Percentiles rank a stretch among this genome's conserved stretches.
These are phyloP conservation scores for Ophiostoma himal-ulmi DNA, from an alignment of 2,329 filamentous ascomycete species.

Conservation along the genomic window DNA sequence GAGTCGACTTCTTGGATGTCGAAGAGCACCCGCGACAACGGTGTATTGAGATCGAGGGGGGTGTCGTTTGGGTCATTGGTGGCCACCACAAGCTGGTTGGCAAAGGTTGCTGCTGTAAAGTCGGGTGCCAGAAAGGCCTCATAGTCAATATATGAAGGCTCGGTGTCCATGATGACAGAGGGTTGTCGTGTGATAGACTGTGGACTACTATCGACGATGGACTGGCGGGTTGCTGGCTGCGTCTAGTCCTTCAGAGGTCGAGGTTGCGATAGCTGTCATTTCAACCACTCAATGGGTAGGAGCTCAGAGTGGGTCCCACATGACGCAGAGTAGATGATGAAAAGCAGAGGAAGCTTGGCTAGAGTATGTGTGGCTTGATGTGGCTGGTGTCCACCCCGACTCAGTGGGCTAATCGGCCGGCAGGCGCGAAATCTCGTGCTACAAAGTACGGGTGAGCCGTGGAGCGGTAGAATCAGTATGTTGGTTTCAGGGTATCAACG, in stretches of 20 bases:
- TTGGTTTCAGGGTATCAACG: background rate
- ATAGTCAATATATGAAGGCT: slow-evolving; percentile 89
- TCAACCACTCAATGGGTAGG: background rate
- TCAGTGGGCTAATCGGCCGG: no score
- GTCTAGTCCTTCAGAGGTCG: background rate
- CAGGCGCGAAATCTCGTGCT: background rate
- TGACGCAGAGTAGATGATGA: background rate
- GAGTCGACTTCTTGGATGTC: slow-evolving; percentile 96
- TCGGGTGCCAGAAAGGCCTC: slow-evolving; percentile 78
- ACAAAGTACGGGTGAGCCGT: background rate
- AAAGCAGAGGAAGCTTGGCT: background rate
- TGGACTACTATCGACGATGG: slow-evolving; percentile 31
- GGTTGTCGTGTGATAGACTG: no score
- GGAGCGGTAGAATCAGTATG: background rate
- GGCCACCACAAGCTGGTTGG: slow-evolving; percentile 78
- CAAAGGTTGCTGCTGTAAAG: slow-evolving; percentile 77
- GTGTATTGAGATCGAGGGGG: slow-evolving; percentile 87
- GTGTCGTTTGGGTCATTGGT: slow-evolving; percentile 91
- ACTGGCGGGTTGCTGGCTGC: background rate
- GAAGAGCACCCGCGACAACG: slow-evolving; percentile 87
- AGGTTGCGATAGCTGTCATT: background rate
- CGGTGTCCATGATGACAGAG: slow-evolving; percentile 33
- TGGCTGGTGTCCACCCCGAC: background rate
- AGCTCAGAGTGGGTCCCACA: background rate
- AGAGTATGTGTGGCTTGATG: background rate